These are phyloP conservation scores for Exophiala lecanii-corni DNA, from an alignment of 2,329 filamentous ascomycete species.

Conservation along the genomic window DNA sequence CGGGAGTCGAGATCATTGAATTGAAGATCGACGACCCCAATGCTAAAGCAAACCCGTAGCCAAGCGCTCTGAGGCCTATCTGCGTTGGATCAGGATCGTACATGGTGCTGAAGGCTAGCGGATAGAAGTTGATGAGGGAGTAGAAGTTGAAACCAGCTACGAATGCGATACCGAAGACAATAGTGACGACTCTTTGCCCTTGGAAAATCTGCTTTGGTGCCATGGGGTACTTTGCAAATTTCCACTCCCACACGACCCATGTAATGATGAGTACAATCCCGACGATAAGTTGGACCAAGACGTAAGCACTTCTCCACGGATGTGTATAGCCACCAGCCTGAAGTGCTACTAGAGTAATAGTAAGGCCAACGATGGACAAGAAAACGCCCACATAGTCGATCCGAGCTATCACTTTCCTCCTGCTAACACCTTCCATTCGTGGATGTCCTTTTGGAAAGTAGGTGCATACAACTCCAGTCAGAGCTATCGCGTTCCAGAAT, in stretches of 20 bases:
- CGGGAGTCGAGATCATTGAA: conserved; percentile 48
- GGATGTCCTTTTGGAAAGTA: conserved; percentile 12
- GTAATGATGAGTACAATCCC: conserved; percentile 5
- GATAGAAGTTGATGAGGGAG: conserved; percentile 55
- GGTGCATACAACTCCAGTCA: conserved; percentile 2
- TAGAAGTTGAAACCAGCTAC: conserved; percentile 57
- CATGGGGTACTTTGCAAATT: conserved; percentile 13
- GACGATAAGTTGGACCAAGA: conserved; percentile 9
- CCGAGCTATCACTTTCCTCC: conserved; percentile 3
- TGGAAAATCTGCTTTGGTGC: conserved; percentile 10
- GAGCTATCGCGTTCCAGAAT: conserved; percentile 10
- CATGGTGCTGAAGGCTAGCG: conserved; percentile 59
- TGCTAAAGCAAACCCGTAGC: too few relatives aligned
- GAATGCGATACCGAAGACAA: conserved; percentile 56
- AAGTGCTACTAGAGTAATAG: conserved; percentile 13
- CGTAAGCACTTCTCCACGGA: conserved; percentile 14
- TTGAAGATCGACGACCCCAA: too few relatives aligned
- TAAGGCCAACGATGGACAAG: conserved; percentile 11
- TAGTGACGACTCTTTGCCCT: conserved; percentile 36
- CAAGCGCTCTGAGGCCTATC: conserved; percentile 59
- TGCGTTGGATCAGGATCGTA: conserved; percentile 61
- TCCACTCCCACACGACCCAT: conserved; percentile 12
- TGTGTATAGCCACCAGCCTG: conserved; percentile 15
- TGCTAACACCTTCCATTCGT: conserved; percentile 1
- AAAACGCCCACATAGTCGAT: conserved; percentile 15